Base-by-base conservation (phyloP, 345 rosid species). In the Aurinia saxatilis region DNA sequence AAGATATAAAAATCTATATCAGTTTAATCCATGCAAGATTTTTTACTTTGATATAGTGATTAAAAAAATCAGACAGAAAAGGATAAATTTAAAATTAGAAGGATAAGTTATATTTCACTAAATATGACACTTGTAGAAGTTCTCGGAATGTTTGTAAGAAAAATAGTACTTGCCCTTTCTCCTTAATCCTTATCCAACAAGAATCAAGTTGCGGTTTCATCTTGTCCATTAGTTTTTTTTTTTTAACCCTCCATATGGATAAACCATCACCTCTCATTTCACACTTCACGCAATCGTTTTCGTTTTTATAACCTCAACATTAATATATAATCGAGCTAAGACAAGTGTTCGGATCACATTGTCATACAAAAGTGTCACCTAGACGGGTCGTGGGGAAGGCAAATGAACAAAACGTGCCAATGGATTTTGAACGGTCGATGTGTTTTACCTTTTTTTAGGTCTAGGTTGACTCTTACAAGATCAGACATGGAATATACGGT, bases 41-140 rank as follows among this genome's bases (percentile, higher is more conserved):
- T 1, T 18, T 7, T n/a, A 58, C 27, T 17, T 30, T 29, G 7
- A 17, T 57, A 7, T 2, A 40, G 13, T 57, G 10, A 41, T 7
- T 57, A 7, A 65, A 44, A 6, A 65, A 36, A 45, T 8, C 25
- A 56, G 12, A 27, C 31, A 27, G 4, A 5, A 47, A 38, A 17
- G 1, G 3, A 47, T 66, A 11, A 1, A 49, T 40, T 3, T 23
- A 2, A 14, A 50, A 14, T 15, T 25, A 15, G 19, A 42, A 31
- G 54, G 45, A 37, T 36, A 42, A 8, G 68, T 12, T 3, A 51
- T 59, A 70, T n/a, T n/a, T 33, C 38, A 31, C 17, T 41, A 27
- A n/a, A n/a, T n/a, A 52, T 50, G 70, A 71, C 70, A 64, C 75
- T 71, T 57, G 75, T 60, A 63, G 41, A 57, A 63, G 59, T 56